These are phyloP conservation scores for Nematodospora anomalae DNA, from an alignment of 1,139 yeast genomes.

Conservation along the genomic window DNA sequence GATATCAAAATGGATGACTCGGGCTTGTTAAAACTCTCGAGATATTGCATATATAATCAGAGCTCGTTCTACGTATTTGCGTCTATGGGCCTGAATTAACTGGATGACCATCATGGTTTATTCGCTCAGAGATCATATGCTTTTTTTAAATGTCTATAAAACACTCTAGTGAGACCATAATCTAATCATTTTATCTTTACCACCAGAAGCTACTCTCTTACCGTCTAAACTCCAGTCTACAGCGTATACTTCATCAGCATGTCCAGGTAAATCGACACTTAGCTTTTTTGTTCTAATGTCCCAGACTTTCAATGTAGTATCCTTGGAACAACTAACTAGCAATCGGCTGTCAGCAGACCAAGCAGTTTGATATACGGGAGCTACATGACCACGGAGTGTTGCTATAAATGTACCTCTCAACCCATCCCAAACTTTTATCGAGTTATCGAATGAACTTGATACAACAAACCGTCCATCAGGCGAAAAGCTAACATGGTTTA, in stretches of 20 bases:
- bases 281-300: constrained; percentile 84
- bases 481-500: constrained; percentile 91
- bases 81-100: too few relatives aligned
- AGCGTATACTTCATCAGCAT: constrained; percentile 91
- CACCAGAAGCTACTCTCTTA: constrained; percentile 88
- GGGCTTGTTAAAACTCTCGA: too few relatives aligned
- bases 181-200: constrained; percentile 91
- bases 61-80: too few relatives aligned
- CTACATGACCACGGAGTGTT: constrained; percentile 95
- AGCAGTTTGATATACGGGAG: constrained; percentile 97
- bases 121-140: too few relatives aligned
- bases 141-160: too few relatives aligned
- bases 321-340: constrained; percentile 91
- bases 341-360: constrained; percentile 96
- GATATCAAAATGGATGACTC: too few relatives aligned
- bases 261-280: constrained; percentile 91
- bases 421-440: constrained; percentile 96
- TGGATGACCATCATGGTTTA: too few relatives aligned
- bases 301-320: constrained; percentile 97
- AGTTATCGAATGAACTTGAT: constrained; percentile 93
- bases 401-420: constrained; percentile 85
- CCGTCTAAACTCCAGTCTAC: constrained; percentile 99
- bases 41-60: too few relatives aligned
- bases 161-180: constrained; percentile 85
- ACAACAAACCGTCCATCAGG: constrained; percentile 94